Base-by-base conservation (phyloP, 768 basidiomycete species). In the Pleurotus platypus region DNA sequence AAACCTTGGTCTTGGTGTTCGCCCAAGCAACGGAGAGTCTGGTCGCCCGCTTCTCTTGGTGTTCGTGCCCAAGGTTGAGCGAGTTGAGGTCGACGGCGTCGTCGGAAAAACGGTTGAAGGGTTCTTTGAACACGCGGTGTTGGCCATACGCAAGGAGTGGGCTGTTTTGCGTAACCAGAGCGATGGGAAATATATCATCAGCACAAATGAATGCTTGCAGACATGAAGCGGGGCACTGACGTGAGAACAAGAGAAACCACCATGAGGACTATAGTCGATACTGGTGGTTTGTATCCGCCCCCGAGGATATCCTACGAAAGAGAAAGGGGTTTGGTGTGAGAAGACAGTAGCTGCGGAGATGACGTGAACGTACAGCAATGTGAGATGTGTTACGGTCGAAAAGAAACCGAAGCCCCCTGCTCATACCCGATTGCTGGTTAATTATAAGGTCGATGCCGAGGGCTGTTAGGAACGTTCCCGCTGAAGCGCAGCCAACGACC, bases 331-430 rank as follows among this genome's bases (percentile, higher is more conserved):
- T 16, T 45, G 42, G 11, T n/a, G 42, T n/a, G 20, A 20, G 9
- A 53, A 22, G 18, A 6, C 8, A 22, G 39, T 7, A 1, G 37
- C 13, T 50, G 15, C 4, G 9, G 27, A 39, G 15, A 38, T 15
- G 22, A 11, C 15, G 45, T 16, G 50, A 18, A 70, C 81, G 57
- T 59, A 87, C 85, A 57, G 76, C 70, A 51, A 73, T 66, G 69
- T 89, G 87, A 24, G 79, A 75, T 8, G 72, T 63, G 61, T 89
- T 89, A 45, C 81, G 73, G 63, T 89, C 87, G 58, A 87, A 77
- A 12, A 89, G 73, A 62, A 76, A 81, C 18, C 87, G 77, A 27
- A 89, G 72, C 2, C 86, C 87, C 18, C 78, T 70, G 61, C 85
- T 84, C 75, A 87, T 77, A 4, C 87, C 87, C 4, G 70, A 68